phyloP scores from a whole-genome alignment of 2,329 filamentous ascomycete species.

The Apiospora koreana region DNA sequence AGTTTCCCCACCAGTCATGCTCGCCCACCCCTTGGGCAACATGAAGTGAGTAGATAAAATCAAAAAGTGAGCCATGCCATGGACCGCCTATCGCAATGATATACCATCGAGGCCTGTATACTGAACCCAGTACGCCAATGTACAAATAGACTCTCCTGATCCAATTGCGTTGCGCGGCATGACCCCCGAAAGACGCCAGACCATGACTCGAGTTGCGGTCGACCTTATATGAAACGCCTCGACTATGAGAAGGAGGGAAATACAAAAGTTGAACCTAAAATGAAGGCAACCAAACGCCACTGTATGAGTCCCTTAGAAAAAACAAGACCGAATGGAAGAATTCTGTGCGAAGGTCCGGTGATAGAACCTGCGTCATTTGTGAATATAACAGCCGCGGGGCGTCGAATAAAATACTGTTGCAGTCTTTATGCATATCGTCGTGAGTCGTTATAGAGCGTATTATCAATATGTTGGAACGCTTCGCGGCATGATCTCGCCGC shows the following conservation, averaged over 20 bases:
- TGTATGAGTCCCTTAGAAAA: slow-evolving; percentile 2
- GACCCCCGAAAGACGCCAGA: not conserved
- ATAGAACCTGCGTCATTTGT: not conserved
- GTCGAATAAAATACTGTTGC: slow-evolving; percentile 3
- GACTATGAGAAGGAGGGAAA: slow-evolving; percentile 4
- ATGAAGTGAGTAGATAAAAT: not conserved
- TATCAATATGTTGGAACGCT: slow-evolving; percentile 47
- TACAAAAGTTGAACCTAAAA: not conserved
- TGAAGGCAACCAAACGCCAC: slow-evolving; percentile 1
- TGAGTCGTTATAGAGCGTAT: slow-evolving; percentile 11
- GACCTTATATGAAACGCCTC: slow-evolving; percentile 3
- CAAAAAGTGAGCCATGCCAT: not conserved
- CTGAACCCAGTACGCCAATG: not conserved
- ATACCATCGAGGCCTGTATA: not conserved
- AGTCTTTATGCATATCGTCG: slow-evolving; percentile 15
- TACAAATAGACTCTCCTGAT: slow-evolving; percentile 1
- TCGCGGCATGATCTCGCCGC: slow-evolving; percentile 57
- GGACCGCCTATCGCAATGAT: not conserved
- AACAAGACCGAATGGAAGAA: not conserved
- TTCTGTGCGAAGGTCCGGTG: not conserved
- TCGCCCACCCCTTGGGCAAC: not conserved
- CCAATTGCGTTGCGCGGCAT: not conserved
- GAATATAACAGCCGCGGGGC: slow-evolving; percentile 12
- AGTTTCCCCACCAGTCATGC: not conserved
- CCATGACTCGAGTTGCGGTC: not conserved